Base-by-base conservation (phyloP, 345 rosid species). In the Melaleuca quinquenervia region DNA sequence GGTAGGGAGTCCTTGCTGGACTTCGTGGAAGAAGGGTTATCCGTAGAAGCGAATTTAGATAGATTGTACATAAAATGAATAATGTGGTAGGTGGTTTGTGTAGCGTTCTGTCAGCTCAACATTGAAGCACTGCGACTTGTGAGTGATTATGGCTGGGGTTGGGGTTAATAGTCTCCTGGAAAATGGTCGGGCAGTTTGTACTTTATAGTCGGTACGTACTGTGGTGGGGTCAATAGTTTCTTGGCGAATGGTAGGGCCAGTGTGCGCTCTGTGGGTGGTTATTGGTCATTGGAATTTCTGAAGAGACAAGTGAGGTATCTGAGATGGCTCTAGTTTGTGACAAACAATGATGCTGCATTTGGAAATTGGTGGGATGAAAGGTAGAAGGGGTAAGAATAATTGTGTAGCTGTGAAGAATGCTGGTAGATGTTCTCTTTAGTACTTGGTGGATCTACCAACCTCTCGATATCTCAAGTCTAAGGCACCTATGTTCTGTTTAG, bases 11-110 rank as follows among this genome's bases (percentile, higher is more conserved):
- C 85, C 32, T 52, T 82, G 54, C 8, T 36, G 26, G 91, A 92
- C 89, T 90, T 91, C 89, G 93, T 92, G 93, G 48, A 70, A 70
- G 80, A 36, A 1, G 80, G 24, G 4, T 70, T 36, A 36, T 44
- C 48, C 48, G 13, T 70, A 70, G 80, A 70, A 36, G 80, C 12
- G 80, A 20, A 84, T 92, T 92, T 92, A 54, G 84, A 85, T 92
- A 92, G 95, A 74, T 90, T 94, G 95, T 94, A 88, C 86, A 92
- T 94, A 93, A 58, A 74, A 60, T 87, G 87, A 93, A 92, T 90
- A 93, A 94, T 90, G 87, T 83, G 90, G 87, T 82, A 87, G 84
- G 52, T 88, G 82, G 83, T 89, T 89, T 11, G 88, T 90, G 89
- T 85, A 83, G 88, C 87, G 84, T 85, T 87, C 86, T 75, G 89